Percentiles rank a stretch among this genome's conserved stretches.
Conservation (phyloP, 2,329 filamentous ascomycete species). For the Trichoderma harzianum region DNA sequence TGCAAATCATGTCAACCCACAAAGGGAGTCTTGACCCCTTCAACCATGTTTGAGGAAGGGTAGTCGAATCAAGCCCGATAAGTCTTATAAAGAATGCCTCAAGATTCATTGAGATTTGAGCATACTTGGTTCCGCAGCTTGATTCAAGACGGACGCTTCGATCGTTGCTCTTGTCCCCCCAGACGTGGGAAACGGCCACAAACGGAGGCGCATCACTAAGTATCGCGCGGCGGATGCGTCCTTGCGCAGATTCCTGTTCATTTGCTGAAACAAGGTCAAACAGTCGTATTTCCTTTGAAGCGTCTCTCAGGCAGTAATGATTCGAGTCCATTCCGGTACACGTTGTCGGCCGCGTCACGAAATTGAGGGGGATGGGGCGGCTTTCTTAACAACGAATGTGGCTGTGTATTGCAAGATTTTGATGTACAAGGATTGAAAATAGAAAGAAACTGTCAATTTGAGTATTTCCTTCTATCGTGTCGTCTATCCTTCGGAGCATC, state of each 20-base stretch:
- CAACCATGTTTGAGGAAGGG: not conserved
- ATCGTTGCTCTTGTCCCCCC: not conserved
- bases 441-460: not conserved
- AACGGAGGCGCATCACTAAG: not conserved
- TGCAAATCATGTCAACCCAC: not conserved
- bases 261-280: not conserved
- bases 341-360: not conserved
- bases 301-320: not conserved
- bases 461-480: rapidly evolving
- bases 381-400: not conserved
- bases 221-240: not conserved
- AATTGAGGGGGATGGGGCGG: not conserved
- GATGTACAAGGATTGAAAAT: not conserved
- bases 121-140: not conserved
- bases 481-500: not conserved
- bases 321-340: not conserved
- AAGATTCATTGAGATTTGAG: not conserved
- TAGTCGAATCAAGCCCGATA: not conserved
- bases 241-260: not conserved
- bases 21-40: not conserved
- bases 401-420: not conserved
- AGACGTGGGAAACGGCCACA: not conserved
- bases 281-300: not conserved
- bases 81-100: not conserved
- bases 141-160: not conserved